Percentiles rank a stretch among this genome's conserved stretches.
phyloP scores from a whole-genome alignment of 176 grass and related monocot genomes.

The Paspalum vaginatum region DNA sequence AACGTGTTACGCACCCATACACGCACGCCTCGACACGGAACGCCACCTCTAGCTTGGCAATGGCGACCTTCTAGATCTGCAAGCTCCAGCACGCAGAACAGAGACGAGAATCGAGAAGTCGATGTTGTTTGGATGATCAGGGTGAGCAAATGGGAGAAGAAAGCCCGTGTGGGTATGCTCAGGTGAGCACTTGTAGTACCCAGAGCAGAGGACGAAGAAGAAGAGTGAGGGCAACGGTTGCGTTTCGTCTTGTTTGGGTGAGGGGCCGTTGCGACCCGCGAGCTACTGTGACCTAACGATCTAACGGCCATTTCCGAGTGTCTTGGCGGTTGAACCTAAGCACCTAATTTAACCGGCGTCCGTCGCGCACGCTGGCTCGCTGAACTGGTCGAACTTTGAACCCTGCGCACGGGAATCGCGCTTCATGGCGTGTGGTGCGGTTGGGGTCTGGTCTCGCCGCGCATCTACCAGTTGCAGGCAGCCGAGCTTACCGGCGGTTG shows the following conservation, averaged over 20 bases:
- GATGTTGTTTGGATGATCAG: not conserved
- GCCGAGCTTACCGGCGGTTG: too few species aligned
- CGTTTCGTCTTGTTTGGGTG: slow-evolving; percentile 22
- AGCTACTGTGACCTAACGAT: slow-evolving; percentile 54
- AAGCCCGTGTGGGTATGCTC: not conserved
- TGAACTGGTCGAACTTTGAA: not conserved
- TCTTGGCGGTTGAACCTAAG: slow-evolving; percentile 52
- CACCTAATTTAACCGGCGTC: slow-evolving; percentile 21
- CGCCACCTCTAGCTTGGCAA: not conserved
- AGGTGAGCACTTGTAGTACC: not conserved
- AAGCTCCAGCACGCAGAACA: not conserved
- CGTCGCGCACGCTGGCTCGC: not conserved
- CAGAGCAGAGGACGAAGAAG: not conserved
- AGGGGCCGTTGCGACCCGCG: slow-evolving; percentile 41
- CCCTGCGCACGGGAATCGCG: too few species aligned
- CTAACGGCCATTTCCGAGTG: slow-evolving; percentile 19
- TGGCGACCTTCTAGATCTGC: slow-evolving; percentile 20
- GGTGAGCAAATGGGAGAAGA: slow-evolving; percentile 2
- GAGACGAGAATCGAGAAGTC: too few species aligned
- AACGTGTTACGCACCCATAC: slow-evolving; percentile 33
- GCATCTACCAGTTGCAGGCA: not conserved
- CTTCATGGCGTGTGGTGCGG: slow-evolving; percentile 37
- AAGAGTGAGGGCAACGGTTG: slow-evolving; percentile 4
- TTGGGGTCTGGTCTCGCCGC: not conserved
- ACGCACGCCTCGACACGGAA: not conserved